Base-by-base conservation (phyloP, 1,284 basidiomycete species). In the Sphagnurus paluster region DNA sequence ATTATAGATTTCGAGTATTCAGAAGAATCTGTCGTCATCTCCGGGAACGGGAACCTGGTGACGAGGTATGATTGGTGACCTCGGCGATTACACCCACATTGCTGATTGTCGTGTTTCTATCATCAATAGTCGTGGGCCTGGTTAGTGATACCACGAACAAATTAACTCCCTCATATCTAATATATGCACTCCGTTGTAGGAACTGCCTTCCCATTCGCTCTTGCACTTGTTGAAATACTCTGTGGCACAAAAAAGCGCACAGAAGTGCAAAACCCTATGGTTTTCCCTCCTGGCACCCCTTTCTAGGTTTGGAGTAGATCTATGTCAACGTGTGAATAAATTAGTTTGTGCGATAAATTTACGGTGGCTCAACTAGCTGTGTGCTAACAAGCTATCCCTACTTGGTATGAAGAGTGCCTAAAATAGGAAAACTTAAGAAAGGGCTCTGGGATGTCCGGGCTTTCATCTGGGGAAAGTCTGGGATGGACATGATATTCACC, bases 21-120 rank as follows among this genome's bases (percentile, higher is more conserved):
- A 2, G 90, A 93, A 49, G 82, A 88, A 2, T 61, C 85, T 1
- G 90, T 94, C 7, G 89, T 92, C 24, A 70, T 87, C 11, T 86
- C 87, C 2, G 79, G 77, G 1, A 86, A 82, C 2, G 79, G 77
- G 1, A 86, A 82, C 42, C 72, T 94, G 5, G 75, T 94, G 28
- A 91, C 90, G 13, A 90, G 86, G 89, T 87, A 50, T 35, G 66
- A 54, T 21, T 33, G 5, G 37, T 28, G 4, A 4, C 14, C n/a
- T 4, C 1, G 3, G 10, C 11, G 11, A 4, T 9, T 25, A 34
- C 28, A 21, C 23, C 16, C 16, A 20, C 13, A 36, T 28, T 35
- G 29, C 33, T 38, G 10, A 41, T 40, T 23, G 28, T 4, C 7
- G 4, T 7, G 14, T 30, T 30, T 13, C 14, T 30, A 13, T 14